Percentiles rank a stretch among this genome's conserved stretches.
Evolutionary conservation across 2,329 filamentous ascomycete genomes (phyloP).

Genomic region (Immersiporthe knoxdaviesiana): DNA sequence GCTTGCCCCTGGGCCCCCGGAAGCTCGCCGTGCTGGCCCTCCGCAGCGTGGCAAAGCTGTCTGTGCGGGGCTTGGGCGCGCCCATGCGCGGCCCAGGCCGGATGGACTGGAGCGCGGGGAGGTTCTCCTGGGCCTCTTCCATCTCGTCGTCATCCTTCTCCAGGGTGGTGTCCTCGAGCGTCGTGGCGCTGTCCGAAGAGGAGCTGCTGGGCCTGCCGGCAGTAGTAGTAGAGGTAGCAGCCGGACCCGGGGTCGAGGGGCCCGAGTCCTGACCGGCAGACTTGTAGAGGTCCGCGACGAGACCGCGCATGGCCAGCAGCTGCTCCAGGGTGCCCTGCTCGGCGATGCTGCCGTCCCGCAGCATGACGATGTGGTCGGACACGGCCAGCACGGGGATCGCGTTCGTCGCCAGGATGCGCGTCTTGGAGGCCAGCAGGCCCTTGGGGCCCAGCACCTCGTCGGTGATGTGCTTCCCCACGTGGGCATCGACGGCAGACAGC

Average conservation of each 20-base stretch:
- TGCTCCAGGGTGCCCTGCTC: conserved; percentile 92
- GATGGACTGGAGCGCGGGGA: conserved; percentile 62
- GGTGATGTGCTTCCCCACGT: conserved; percentile 93
- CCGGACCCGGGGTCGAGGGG: conserved; percentile 18
- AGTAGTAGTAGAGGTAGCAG: neutral
- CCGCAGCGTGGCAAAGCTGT: conserved; percentile 80
- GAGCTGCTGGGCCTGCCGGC: conserved; percentile 49
- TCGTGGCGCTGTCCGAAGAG: conserved; percentile 54
- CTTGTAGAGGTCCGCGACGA: conserved; percentile 82
- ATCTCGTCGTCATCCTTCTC: conserved; percentile 68
- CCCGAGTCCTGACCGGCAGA: conserved; percentile 65
- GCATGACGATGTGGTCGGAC: conserved; percentile 83
- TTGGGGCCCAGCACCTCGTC: conserved; percentile 88
- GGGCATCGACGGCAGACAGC: conserved; percentile 95
- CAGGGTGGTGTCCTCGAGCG: conserved; percentile 57
- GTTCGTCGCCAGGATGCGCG: conserved; percentile 91
- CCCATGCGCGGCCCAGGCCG: conserved; percentile 26
- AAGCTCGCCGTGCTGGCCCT: conserved; percentile 92
- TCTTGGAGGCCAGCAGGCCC: conserved; percentile 83
- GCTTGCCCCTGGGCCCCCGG: conserved; percentile 80
- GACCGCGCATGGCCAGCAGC: conserved; percentile 90
- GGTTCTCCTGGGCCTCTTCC: conserved; percentile 76
- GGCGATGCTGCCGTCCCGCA: conserved; percentile 80
- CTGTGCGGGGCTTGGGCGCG: conserved; percentile 59
- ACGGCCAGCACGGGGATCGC: conserved; percentile 89